phyloP scores from a whole-genome alignment of 805 yeast species.

The Cyberlindnera misumaiensis region DNA sequence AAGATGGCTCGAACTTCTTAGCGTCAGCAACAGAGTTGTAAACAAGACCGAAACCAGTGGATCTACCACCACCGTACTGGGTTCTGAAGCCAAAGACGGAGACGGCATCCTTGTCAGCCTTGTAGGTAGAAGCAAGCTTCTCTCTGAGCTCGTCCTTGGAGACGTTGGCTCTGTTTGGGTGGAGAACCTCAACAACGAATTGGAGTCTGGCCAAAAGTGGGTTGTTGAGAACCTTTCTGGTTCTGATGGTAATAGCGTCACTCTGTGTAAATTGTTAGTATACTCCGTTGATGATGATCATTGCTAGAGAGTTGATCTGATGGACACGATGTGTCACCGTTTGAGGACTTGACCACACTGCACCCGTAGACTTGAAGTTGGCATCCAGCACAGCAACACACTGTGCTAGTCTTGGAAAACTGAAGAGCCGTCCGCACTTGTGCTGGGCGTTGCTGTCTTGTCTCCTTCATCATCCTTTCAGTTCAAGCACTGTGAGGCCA shows the following conservation, averaged over 20 bases:
- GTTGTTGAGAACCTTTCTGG: slow-evolving; percentile 97
- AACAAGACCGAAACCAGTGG: slow-evolving; percentile 98
- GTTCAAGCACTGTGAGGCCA: no score
- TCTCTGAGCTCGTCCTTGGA: slow-evolving; percentile 99
- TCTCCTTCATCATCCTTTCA: no score
- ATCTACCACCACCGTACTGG: slow-evolving; percentile 99
- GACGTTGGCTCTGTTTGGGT: slow-evolving; percentile 99
- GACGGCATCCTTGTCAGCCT: slow-evolving; percentile 87
- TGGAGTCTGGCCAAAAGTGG: slow-evolving; percentile 99
- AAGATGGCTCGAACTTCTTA: slow-evolving; percentile 97
- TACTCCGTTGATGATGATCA: not conserved
- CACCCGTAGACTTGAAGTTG: no score
- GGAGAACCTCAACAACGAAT: slow-evolving; percentile 98
- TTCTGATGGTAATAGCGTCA: slow-evolving; percentile 99
- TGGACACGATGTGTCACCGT: no score
- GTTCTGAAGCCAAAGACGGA: slow-evolving; percentile 99
- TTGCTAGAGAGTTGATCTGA: no score
- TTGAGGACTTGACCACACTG: no score
- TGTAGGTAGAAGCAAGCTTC: slow-evolving; percentile 81
- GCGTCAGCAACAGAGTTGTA: slow-evolving; percentile 98
- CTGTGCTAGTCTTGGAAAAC: no score
- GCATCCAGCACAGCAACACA: no score
- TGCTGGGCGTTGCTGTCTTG: no score
- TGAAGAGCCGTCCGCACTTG: no score
- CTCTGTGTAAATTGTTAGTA: slow-evolving; percentile 44